phyloP scores from a whole-genome alignment of 73 alveolate genomes.

The Paramecium bursaria region DNA sequence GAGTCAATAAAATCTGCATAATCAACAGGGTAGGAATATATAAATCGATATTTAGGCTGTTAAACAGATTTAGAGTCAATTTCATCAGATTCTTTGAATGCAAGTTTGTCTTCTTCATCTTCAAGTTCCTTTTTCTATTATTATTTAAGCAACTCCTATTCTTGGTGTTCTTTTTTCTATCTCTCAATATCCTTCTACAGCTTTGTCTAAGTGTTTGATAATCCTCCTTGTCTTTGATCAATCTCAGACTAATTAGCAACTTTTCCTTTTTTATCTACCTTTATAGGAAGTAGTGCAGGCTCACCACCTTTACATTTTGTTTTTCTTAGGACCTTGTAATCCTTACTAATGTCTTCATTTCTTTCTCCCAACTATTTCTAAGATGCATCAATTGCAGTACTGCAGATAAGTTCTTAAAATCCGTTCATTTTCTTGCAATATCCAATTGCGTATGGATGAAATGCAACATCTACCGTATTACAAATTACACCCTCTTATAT shows the following conservation, averaged over 20 bases:
- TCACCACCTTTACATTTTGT: conserved; percentile 94
- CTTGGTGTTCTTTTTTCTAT: conserved; percentile 63
- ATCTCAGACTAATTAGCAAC: conserved; percentile 69
- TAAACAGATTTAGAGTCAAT: conserved; percentile 71
- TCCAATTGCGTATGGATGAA: conserved; percentile 87
- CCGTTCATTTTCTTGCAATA: conserved; percentile 64
- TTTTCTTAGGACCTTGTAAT: conserved; percentile 91
- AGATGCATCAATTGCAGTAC: conserved; percentile 91
- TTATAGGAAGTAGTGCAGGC: conserved; percentile 81
- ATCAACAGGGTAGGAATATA: conserved; percentile 87
- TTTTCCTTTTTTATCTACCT: conserved; percentile 74
- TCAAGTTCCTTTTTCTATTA: conserved; percentile 67
- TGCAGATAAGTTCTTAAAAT: conserved; percentile 89
- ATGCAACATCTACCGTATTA: conserved; percentile 92
- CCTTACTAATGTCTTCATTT: conserved; percentile 92
- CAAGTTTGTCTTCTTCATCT: conserved; percentile 78
- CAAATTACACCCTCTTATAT: conserved; percentile 80
- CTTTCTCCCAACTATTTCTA: conserved; percentile 83
- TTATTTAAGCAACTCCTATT: conserved; percentile 63
- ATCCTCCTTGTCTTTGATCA: conserved; percentile 60
- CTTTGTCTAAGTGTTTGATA: conserved; percentile 71
- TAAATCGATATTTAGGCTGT: conserved; percentile 82
- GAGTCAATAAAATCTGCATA: conserved; percentile 77
- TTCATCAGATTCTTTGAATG: conserved; percentile 73
- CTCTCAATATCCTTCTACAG: conserved; percentile 82